These are phyloP conservation scores for Chalaropsis ovoidea DNA, from an alignment of 2,329 filamentous ascomycete genomes.

Conservation along the genomic window DNA sequence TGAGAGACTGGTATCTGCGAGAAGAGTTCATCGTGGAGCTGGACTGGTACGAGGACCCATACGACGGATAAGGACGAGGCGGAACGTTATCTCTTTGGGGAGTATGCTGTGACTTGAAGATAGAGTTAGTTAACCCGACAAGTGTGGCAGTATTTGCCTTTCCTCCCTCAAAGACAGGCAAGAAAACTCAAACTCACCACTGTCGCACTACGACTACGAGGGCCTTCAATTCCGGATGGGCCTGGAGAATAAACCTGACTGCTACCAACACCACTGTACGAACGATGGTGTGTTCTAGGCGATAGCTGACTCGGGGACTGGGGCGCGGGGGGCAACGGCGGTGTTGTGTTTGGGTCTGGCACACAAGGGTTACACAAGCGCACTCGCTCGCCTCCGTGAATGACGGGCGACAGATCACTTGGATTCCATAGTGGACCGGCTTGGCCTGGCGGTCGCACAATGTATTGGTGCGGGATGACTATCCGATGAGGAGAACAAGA, in stretches of 20 bases:
- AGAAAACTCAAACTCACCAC: conserved; percentile 36
- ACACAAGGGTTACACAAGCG: conserved; percentile 54
- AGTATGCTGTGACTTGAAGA: conserved; percentile 15
- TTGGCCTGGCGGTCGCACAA: conserved; percentile 61
- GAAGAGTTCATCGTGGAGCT: conserved; percentile 19
- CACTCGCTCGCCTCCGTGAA: conserved; percentile 46
- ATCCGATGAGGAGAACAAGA: conserved; percentile 89
- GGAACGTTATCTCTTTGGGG: conserved; percentile 13
- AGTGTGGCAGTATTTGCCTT: neutral
- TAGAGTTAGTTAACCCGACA: conserved; percentile 20
- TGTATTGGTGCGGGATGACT: conserved; percentile 86
- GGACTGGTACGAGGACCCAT: conserved; percentile 23
- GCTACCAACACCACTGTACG: conserved; percentile 38
- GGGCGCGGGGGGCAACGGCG: conserved; percentile 38
- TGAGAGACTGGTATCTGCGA: conserved; percentile 30
- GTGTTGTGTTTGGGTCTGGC: conserved; percentile 50
- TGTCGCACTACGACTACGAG: conserved; percentile 40
- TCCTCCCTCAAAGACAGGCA: neutral
- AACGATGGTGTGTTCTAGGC: conserved; percentile 37
- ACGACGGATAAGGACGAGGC: conserved; percentile 18
- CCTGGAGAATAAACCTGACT: conserved; percentile 25
- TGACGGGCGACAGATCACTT: conserved; percentile 18
- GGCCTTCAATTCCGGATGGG: conserved; percentile 26
- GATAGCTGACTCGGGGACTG: conserved; percentile 30
- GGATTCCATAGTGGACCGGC: conserved; percentile 13